Conservation (phyloP, 2,329 filamentous ascomycete genomes). For the Cercospora sp. region DNA sequence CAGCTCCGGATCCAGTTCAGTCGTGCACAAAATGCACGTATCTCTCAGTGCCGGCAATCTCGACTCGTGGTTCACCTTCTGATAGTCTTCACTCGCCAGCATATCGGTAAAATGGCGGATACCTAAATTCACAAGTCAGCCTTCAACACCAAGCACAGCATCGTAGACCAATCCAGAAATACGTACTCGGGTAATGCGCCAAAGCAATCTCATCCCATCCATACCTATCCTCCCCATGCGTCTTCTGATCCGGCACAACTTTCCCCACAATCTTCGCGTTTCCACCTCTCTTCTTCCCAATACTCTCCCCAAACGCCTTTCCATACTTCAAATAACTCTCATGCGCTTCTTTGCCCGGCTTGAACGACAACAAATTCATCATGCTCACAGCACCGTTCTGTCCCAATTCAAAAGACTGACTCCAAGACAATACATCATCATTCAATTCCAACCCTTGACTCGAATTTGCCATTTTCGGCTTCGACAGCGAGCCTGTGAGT, state of each 20-base stretch:
- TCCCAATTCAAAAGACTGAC: slow-evolving; percentile 41
- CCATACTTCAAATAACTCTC: slow-evolving; percentile 60
- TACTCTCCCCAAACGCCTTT: slow-evolving; percentile 50
- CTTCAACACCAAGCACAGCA: background rate
- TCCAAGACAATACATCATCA: slow-evolving; percentile 54
- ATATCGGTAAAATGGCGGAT: slow-evolving; percentile 64
- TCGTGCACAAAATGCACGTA: slow-evolving; percentile 42
- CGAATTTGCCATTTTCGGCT: slow-evolving; percentile 37
- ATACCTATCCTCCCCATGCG: slow-evolving; percentile 28
- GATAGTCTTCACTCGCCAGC: slow-evolving; percentile 59
- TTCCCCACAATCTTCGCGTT: slow-evolving; percentile 63
- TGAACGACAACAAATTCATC: slow-evolving; percentile 64
- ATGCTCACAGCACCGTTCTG: slow-evolving; percentile 56
- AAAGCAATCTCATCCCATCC: slow-evolving; percentile 65
- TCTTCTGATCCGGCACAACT: slow-evolving; percentile 46
- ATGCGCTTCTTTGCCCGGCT: slow-evolving; percentile 49
- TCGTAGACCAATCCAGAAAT: slow-evolving; percentile 39
- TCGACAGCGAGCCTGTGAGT: slow-evolving; percentile 39
- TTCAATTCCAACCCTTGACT: slow-evolving; percentile 58
- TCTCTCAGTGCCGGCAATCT: slow-evolving; percentile 47
- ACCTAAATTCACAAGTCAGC: background rate
- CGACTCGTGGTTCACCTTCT: slow-evolving; percentile 56
- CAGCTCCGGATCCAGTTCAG: slow-evolving; percentile 37
- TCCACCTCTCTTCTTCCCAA: slow-evolving; percentile 56
- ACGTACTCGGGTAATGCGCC: slow-evolving; percentile 64